These are phyloP conservation scores for Aspergillus hortae DNA, from an alignment of 2,329 filamentous ascomycete species.

Conservation along the genomic window DNA sequence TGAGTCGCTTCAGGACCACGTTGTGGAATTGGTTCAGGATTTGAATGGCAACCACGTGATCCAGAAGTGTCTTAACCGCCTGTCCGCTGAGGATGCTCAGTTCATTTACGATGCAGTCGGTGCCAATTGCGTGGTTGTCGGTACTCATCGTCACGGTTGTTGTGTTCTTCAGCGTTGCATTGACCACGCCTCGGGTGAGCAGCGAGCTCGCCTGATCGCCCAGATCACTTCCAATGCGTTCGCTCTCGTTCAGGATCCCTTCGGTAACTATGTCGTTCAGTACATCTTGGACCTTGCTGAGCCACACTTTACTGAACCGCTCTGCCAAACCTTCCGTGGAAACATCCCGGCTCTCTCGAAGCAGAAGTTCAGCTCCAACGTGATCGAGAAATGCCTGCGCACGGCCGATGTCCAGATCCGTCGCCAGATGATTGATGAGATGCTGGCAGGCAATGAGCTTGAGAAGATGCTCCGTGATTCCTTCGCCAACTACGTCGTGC, in stretches of 20 bases:
- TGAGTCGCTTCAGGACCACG: conserved; percentile 72
- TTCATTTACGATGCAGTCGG: conserved; percentile 98
- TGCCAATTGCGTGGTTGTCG: conserved; percentile 79
- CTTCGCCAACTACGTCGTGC: conserved; percentile 96
- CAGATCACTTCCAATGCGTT: conserved; percentile 88
- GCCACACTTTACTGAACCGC: conserved; percentile 78
- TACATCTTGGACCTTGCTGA: conserved; percentile 97
- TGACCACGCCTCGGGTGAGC: conserved; percentile 85
- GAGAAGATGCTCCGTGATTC: conserved; percentile 87
- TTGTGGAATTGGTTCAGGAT: conserved; percentile 94
- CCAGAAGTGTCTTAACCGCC: conserved; percentile 96
- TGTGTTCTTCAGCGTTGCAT: conserved; percentile 98
- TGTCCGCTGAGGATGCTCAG: conserved; percentile 76
- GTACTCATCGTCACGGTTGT: conserved; percentile 95
- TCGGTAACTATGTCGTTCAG: conserved; percentile 97
- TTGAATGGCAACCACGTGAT: conserved; percentile 99
- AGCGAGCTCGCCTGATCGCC: conserved; percentile 81
- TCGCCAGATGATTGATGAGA: conserved; percentile 79
- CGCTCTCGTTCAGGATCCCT: conserved; percentile 88
- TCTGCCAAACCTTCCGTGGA: conserved; percentile 76
- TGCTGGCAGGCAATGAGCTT: conserved; percentile 70
- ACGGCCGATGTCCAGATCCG: conserved; percentile 73
- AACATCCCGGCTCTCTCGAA: conserved; percentile 72
- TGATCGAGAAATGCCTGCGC: conserved; percentile 93
- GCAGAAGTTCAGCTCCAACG: conserved; percentile 99